These are phyloP conservation scores for Paxillus ammoniavirescens DNA, from an alignment of 768 basidiomycete species.

Conservation along the genomic window DNA sequence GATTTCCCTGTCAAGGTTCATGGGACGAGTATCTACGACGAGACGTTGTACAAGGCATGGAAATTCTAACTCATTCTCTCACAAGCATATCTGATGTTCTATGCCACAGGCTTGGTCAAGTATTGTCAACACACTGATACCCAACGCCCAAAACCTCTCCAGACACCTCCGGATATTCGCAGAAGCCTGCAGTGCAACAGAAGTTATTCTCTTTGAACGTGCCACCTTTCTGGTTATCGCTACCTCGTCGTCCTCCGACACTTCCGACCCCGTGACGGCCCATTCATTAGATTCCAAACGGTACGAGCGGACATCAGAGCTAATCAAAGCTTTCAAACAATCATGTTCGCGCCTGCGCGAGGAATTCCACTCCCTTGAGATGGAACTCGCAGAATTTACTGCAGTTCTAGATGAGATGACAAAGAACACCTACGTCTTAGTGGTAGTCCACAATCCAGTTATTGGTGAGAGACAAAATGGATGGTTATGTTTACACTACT, in stretches of 20 bases:
- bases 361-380: conserved; percentile 83
- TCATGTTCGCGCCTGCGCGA: conserved; percentile 83
- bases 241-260: conserved; percentile 54
- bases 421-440: conserved; percentile 87
- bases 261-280: conserved; percentile 33
- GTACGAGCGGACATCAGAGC: conserved; percentile 86
- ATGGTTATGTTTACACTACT: background rate
- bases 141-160: conserved; percentile 87
- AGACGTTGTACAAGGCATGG: conserved; percentile 87
- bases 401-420: conserved; percentile 93
- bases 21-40: conserved; percentile 96
- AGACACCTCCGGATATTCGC: conserved; percentile 87
- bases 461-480: conserved; percentile 55
- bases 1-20: conserved; percentile 68
- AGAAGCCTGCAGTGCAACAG: conserved; percentile 83
- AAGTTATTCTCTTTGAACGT: conserved; percentile 94
- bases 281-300: conserved; percentile 64
- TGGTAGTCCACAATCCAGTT: conserved; percentile 86
- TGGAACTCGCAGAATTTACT: conserved; percentile 83
- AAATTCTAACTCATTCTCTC: background rate
- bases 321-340: conserved; percentile 94
- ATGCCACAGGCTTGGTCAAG: conserved; percentile 88
- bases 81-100: conserved; percentile 8
- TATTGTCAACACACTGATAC: conserved; percentile 95
- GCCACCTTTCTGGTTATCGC: conserved; percentile 98